These are phyloP conservation scores for Erodium trifolium DNA, from an alignment of 441 rosid species.

Conservation along the genomic window DNA sequence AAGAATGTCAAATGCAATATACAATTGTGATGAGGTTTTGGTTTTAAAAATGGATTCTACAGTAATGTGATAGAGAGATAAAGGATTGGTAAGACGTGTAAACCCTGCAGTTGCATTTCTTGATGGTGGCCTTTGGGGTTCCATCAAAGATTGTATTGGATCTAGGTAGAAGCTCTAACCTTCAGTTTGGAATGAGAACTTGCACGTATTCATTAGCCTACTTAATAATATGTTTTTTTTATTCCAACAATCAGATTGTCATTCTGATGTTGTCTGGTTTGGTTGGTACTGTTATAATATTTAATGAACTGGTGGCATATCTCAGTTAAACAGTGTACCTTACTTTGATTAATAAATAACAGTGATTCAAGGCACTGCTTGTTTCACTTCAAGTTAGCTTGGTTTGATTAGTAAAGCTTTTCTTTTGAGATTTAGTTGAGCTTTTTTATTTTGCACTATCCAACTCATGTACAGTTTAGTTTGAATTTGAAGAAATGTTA, in stretches of 20 bases:
- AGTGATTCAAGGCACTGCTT: neutral
- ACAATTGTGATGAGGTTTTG: neutral
- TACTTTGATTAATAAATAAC: neutral
- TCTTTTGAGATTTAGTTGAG: neutral
- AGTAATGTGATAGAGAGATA: neutral
- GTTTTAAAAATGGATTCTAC: neutral
- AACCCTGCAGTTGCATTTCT: conserved; percentile 1
- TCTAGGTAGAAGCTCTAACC: neutral
- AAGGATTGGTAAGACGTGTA: neutral
- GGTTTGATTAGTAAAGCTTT: neutral
- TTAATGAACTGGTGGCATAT: neutral
- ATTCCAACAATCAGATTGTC: neutral
- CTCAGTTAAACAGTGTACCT: neutral
- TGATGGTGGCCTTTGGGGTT: neutral
- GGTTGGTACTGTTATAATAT: neutral
- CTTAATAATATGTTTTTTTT: neutral
- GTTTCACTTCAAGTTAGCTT: neutral
- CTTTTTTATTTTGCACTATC: neutral
- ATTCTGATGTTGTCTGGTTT: neutral
- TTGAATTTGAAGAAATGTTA: neutral
- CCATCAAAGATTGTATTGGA: neutral
- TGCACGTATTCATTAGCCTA: too few species aligned
- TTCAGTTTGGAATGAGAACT: too few species aligned
- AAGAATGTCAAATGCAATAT: neutral
- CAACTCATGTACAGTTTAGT: neutral